phyloP scores from a whole-genome alignment of 371 early-diverging fungal genomes.

The Mortierella sp. region DNA sequence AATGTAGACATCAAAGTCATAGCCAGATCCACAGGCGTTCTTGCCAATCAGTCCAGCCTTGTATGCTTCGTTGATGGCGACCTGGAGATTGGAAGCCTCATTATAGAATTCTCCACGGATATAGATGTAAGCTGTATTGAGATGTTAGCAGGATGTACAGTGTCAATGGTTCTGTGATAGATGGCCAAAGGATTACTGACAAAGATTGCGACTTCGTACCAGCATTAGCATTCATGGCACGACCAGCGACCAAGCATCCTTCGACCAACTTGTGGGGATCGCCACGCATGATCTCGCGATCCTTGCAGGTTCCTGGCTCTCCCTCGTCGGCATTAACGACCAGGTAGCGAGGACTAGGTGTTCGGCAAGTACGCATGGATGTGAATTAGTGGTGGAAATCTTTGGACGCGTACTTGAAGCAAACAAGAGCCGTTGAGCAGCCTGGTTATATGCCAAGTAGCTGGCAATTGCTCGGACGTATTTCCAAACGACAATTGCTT shows the following conservation, averaged over 20 bases:
- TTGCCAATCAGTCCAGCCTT: constrained; percentile 96
- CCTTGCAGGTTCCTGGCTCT: constrained; percentile 99
- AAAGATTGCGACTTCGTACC: too few species aligned
- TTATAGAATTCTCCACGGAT: constrained; percentile 98
- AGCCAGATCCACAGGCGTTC: constrained; percentile 96
- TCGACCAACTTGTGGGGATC: constrained; percentile 98
- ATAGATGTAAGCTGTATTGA: constrained; percentile 90
- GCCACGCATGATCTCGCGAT: constrained; percentile 97
- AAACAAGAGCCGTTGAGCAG: too few species aligned
- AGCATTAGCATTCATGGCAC: constrained; percentile 97
- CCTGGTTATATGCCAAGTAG: too few species aligned
- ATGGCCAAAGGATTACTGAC: too few species aligned
- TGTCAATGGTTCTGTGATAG: too few species aligned
- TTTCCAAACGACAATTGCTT: too few species aligned
- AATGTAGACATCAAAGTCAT: constrained; percentile 96
- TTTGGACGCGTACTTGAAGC: too few species aligned
- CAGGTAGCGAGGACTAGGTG: constrained; percentile 91
- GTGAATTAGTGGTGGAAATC: too few species aligned
- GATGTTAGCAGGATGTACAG: too few species aligned
- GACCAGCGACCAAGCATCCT: constrained; percentile 96
- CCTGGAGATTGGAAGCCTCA: constrained; percentile 94
- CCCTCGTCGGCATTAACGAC: constrained; percentile 99
- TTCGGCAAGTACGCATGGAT: too few species aligned
- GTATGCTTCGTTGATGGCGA: constrained; percentile 97
- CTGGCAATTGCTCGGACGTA: too few species aligned